phyloP scores from a whole-genome alignment of 495 filamentous ascomycete genomes.

The Aspergillus indologenus region DNA sequence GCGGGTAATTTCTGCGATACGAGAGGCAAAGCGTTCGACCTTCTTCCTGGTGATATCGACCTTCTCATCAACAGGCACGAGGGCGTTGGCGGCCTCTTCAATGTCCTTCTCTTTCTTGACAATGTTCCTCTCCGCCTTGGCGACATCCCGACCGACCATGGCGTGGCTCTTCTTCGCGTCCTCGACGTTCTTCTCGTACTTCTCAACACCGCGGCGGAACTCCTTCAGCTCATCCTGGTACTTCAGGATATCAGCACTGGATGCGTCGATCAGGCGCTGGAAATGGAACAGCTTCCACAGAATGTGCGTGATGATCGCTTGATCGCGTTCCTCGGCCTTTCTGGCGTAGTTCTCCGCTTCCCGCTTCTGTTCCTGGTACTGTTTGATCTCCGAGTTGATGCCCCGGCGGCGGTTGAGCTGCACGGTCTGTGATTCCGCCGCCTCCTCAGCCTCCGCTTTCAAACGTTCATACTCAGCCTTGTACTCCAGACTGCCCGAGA shows the following conservation, averaged over 20 bases:
- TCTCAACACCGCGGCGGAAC: conserved; percentile 80
- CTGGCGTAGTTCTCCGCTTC: conserved; percentile 89
- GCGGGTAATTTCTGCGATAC: conserved; percentile 67
- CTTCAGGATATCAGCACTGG: conserved; percentile 83
- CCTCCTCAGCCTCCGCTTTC: conserved; percentile 79
- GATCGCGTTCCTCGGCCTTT: conserved; percentile 84
- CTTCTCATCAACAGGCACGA: conserved; percentile 91
- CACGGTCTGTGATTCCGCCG: conserved; percentile 80
- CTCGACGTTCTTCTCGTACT: conserved; percentile 78
- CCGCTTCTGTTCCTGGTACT: conserved; percentile 94
- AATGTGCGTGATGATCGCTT: conserved; percentile 90
- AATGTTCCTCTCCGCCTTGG: conserved; percentile 77
- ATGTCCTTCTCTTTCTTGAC: conserved; percentile 84
- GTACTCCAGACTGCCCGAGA: conserved; percentile 92
- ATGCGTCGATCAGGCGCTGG: conserved; percentile 87
- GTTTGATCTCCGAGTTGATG: conserved; percentile 97
- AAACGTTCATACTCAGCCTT: conserved; percentile 92
- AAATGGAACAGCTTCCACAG: conserved; percentile 97
- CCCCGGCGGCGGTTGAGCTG: conserved; percentile 84
- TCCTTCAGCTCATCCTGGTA: conserved; percentile 97
- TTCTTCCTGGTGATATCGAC: conserved; percentile 75
- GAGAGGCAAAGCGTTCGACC: conserved; percentile 59
- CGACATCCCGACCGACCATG: conserved; percentile 72
- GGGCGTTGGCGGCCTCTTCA: conserved; percentile 75
- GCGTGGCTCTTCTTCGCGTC: conserved; percentile 84